Base-by-base conservation (phyloP, 2,329 filamentous ascomycete genomes). In the Aspergillus transmontanensis region DNA sequence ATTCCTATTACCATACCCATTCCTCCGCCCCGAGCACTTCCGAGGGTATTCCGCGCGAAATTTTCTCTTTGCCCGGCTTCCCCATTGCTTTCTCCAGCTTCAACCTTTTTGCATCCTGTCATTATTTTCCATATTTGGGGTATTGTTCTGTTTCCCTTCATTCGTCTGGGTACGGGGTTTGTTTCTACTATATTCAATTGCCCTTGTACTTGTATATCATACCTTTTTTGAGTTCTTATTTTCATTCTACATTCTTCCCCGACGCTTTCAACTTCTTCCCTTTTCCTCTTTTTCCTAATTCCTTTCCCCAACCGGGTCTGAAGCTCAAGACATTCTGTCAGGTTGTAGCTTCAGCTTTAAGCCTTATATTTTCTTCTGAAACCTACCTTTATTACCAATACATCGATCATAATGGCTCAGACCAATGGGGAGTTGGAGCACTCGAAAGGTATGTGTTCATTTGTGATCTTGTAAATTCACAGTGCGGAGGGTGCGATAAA, bases 11-110 rank as follows among this genome's bases (percentile, higher is more conserved):
- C 58, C 58, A 53, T 53, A 45, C 54, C 54, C 67, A 41, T 60
- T 60, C 68, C 70, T 71, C 72, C 70, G 71, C 70, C 75, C 76
- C 76, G 76, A 77, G 72, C 72, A 68, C 71, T 75, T 75, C 76
- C 76, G 78, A 76, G 68, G 70, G 73, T 74, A 75, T 75, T 72
- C 77, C 76, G 76, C 70, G 73, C 75, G 74, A 79, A 79, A 79
- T 78, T 79, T 79, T 79, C 76, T 76, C 69, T 69, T 36, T 62
- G 64, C 63, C 68, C 66, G 63, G 62, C 64, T 68, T 70, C 66
- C 63, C 70, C 68, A 66, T 69, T 62, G 50, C 59, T 64, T 71
- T 69, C 68, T 73, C 71, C 71, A 71, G 68, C 64, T 69, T 70
- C 68, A 68, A 60, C 57, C 64, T 62, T 60, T 68, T 64, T 64